Conservation (phyloP, 2,329 filamentous ascomycete species). For the Pestalotiopsis sp. region DNA sequence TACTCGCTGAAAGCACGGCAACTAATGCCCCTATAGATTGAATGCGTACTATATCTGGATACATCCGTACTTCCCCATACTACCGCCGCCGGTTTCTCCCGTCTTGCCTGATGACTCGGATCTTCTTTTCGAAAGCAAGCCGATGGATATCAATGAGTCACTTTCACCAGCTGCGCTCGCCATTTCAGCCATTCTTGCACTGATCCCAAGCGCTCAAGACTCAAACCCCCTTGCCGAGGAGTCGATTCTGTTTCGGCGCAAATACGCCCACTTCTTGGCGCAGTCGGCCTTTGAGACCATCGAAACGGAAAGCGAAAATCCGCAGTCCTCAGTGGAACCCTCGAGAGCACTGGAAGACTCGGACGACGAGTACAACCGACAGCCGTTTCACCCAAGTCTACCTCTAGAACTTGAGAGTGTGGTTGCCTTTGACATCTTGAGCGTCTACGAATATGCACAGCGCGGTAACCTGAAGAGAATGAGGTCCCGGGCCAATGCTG, state of each 20-base stretch:
- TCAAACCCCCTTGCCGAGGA: slow-evolving; percentile 36
- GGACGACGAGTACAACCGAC: slow-evolving; percentile 32
- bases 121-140: slow-evolving; percentile 37
- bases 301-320: slow-evolving; percentile 49
- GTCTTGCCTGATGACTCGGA: slow-evolving; percentile 35
- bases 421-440: slow-evolving; percentile 49
- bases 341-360: slow-evolving; percentile 44
- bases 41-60: slow-evolving; percentile 56
- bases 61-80: slow-evolving; percentile 52
- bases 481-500: slow-evolving; percentile 49
- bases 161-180: slow-evolving; percentile 47
- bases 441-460: slow-evolving; percentile 56
- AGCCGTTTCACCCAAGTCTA: slow-evolving; percentile 45
- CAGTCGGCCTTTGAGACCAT: slow-evolving; percentile 50
- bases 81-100: slow-evolving; percentile 42
- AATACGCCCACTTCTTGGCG: slow-evolving; percentile 51
- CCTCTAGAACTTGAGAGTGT: slow-evolving; percentile 50
- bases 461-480: slow-evolving; percentile 56
- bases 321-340: slow-evolving; percentile 46
- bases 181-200: slow-evolving; percentile 49
- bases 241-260: slow-evolving; percentile 45
- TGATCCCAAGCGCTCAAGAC: slow-evolving; percentile 48
- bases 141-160: slow-evolving; percentile 39
- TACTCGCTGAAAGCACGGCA: not conserved
- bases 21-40: slow-evolving; percentile 31